Evolutionary conservation across 768 basidiomycete species (phyloP), one percentile per base, ranked within the genome.

Genomic region (Phallus indusiatus): DNA sequence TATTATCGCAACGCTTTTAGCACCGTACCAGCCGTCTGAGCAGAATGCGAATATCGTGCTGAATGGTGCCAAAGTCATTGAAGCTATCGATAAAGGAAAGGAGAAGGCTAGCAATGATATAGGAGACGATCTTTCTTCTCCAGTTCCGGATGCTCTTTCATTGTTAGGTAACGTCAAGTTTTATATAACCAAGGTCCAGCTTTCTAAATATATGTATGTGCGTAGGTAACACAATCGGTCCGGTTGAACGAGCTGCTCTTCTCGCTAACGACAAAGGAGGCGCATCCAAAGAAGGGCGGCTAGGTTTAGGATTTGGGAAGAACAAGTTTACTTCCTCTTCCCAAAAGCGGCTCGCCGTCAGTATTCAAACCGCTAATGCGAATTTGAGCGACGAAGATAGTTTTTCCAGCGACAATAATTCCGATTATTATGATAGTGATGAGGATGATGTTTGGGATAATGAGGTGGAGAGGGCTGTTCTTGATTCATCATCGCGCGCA

Each of bases 1-100:
- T n/a, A 85, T 91, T 64, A 92, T 93, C 63, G 87, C 90, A 63
- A 85, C 84, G 14, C 80, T 92, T 14, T 78, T 93, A 64, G 90
- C 90, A 16, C 22, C 55, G 22, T 24, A 22, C n/a, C 42, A 42
- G 12, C 42, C 55, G 2, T 47, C 46, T 18, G 34, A 22, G 54
- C 21, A 35, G 3, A 14, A 46, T 46, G 35, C 46, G 1, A 21
- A 24, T 17, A 21, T 47, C 9, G 42, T 22, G 18, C 24, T 56
- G 9, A 33, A 21, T 20, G 47, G 46, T 6, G 47, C 18, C 1
- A 55, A 55, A 42, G 21, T 47, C 22, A 21, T 56, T 28, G 55
- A 21, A 20, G 54, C 54, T 35, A 16, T 55, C 17, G 24, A 46
- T 34, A 28, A 28, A 22, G 12, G n/a, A 2, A 42, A 42, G 42